phyloP scores from a whole-genome alignment of 495 filamentous ascomycete genomes.

The Penicillium arizonense region DNA sequence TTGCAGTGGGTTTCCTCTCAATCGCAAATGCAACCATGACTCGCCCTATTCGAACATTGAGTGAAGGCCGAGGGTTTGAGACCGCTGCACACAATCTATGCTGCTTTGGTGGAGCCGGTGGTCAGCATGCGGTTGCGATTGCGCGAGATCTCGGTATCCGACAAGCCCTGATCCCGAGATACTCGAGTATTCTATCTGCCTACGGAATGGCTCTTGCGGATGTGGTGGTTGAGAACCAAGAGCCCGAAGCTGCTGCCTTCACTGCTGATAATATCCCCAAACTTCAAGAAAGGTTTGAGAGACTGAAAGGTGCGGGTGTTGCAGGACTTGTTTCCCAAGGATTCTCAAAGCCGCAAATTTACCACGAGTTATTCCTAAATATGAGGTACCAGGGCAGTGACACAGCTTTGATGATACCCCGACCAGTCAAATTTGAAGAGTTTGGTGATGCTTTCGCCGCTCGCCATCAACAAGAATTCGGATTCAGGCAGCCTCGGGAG shows the following conservation, averaged over 20 bases:
- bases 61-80: conserved; percentile 50
- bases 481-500: conserved; percentile 47
- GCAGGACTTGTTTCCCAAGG: conserved; percentile 37
- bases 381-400: conserved; percentile 54
- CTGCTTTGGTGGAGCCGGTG: conserved; percentile 54
- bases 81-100: conserved; percentile 50
- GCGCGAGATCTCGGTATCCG: conserved; percentile 47
- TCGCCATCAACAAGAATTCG: conserved; percentile 51
- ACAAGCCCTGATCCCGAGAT: conserved; percentile 52
- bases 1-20: conserved; percentile 62
- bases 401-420: conserved; percentile 51
- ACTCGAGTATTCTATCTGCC: conserved; percentile 51
- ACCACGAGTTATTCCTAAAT: conserved; percentile 51
- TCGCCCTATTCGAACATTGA: conserved; percentile 52
- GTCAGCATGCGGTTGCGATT: conserved; percentile 53
- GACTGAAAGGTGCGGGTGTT: conserved; percentile 29
- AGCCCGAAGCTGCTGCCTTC: conserved; percentile 41
- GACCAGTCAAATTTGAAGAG: conserved; percentile 34
- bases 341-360: conserved; percentile 38
- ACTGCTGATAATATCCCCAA: conserved; percentile 27
- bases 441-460: conserved; percentile 47
- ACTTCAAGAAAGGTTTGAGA: conserved; percentile 32
- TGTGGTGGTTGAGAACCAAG: conserved; percentile 51
- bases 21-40: conserved; percentile 56
- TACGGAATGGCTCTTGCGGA: conserved; percentile 55